Evolutionary conservation across 2,329 filamentous ascomycete species (phyloP), one percentile per base, ranked within the genome.

Genomic region (Pestalotiopsis sp.): DNA sequence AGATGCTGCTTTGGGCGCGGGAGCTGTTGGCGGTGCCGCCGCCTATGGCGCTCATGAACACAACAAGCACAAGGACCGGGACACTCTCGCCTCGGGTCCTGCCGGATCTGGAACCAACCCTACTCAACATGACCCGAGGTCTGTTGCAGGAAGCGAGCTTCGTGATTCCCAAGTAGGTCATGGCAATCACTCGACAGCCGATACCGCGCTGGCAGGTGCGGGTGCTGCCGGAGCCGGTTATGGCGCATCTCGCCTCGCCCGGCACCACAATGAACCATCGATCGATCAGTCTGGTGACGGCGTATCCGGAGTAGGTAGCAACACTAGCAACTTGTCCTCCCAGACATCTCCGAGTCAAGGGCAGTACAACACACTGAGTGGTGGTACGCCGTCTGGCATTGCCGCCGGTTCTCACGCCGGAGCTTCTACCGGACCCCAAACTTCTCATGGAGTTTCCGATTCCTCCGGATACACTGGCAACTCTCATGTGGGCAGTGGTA

Each of bases 261-360:
- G 36, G 11, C 59, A 62, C 59, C 59, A 62, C 59, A 62, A 62
- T 36, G 59, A 62, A 36, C 59, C 59, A 20, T 62, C 59, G 13
- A 36, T 62, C 12, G 59, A 31, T 12, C 59, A 39, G 59, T 31
- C 9, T 20, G 31, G 59, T 23, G 27, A 14, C 3, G 27, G 11
- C 23, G 1, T 17, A 6, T 27, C 57, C 13, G 58, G 58, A 27
- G 58, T 25, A 14, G 58, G 58, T n/a, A 27, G 31, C 58, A 31
- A 31, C 13, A 31, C 59, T n/a, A 9, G 27, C 36, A 27, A 62
- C 9, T 31, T 39, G 31, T 9, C 57, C 23, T 59, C 57, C 13
- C 20, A 20, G 12, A 36, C 23, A 12, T 14, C 57, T 59, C 11
- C 20, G 13, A 27, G 9, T 4, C 57, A 36, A 27, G 57, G 57